These are phyloP conservation scores for Vaccinium myrtillus DNA, from an alignment of 148 eudicot genomes.

Conservation along the genomic window DNA sequence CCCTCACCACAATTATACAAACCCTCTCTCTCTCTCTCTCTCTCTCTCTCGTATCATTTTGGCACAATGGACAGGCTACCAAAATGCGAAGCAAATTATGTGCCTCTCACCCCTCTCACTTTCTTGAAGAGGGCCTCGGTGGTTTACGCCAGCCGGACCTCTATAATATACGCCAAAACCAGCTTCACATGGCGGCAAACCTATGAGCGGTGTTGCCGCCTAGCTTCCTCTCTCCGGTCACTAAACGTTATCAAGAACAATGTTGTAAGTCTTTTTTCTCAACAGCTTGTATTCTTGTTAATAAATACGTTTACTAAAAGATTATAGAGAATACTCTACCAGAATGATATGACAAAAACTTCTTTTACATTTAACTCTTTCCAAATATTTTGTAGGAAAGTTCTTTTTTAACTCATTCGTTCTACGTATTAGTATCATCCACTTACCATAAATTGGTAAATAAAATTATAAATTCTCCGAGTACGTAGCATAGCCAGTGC, in stretches of 20 bases:
- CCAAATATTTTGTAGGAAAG: no score
- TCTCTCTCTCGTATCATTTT: neutral
- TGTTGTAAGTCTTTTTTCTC: slow-evolving; percentile 46
- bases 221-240: slow-evolving; percentile 67
- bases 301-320: neutral
- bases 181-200: slow-evolving; percentile 80
- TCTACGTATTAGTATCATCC: no score
- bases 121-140: slow-evolving; percentile 71
- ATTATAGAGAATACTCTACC: neutral
- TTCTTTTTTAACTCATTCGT: no score
- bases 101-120: slow-evolving; percentile 63
- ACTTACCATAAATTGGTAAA: no score
- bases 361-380: no score
- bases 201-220: slow-evolving; percentile 70
- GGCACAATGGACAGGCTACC: slow-evolving; percentile 52
- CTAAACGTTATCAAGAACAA: slow-evolving; percentile 57
- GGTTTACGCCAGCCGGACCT: slow-evolving; percentile 61
- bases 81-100: slow-evolving; percentile 71
- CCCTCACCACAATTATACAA: neutral
- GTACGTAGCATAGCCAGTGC: no score
- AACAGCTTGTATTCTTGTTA: neutral
- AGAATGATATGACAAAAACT: no score
- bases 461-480: no score
- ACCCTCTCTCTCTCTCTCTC: neutral
- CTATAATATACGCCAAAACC: slow-evolving; percentile 52